Base-by-base conservation (phyloP, 192 early-diverging fungal species). In the Linnemannia hyalina region DNA sequence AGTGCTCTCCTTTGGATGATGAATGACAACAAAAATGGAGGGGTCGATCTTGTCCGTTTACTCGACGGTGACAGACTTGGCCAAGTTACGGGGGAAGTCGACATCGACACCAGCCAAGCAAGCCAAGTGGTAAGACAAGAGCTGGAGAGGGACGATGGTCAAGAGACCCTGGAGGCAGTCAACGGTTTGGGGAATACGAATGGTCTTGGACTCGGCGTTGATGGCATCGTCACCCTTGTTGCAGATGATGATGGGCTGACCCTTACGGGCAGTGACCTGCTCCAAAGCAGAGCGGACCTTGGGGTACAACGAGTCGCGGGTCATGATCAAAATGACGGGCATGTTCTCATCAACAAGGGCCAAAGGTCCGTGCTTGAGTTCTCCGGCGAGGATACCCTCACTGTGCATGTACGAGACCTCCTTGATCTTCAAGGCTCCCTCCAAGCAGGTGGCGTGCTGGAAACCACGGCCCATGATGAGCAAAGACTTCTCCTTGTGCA, bases 341-440 rank as follows among this genome's bases (percentile, higher is more conserved):
- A 99, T 99, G 91, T 97, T 95, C 91, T 98, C 97, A 90, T 99
- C 98, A 81, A 99, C 97, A 76, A 99, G 91, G 20, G 98, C 98
- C 75, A 99, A 84, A 38, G 98, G 98, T 60, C 98, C 98, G 88
- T 99, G 98, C 94, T 99, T 99, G 80, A 99, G 93, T 91, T 99
- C 98, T 80, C 98, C 98, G 63, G 98, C 98, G 85, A 98, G 91
- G 87, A 99, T 99, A 83, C 98, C 98, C 91, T 99, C 98, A 82
- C 92, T 93, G 93, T 99, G 98, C 93, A 99, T 99, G 91, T 99
- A 99, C 57, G 97, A 97, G 69, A 99, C 94, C 90, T 99, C 98
- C 94, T 99, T 99, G 90, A 99, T 98, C 94, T 99, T 99, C 78
- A 99, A 90, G 8, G 98, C 98, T 81, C 96, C 98, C 90, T 99